These are phyloP conservation scores for Penicillium ucsense DNA, from an alignment of 495 filamentous ascomycete genomes.

Conservation along the genomic window DNA sequence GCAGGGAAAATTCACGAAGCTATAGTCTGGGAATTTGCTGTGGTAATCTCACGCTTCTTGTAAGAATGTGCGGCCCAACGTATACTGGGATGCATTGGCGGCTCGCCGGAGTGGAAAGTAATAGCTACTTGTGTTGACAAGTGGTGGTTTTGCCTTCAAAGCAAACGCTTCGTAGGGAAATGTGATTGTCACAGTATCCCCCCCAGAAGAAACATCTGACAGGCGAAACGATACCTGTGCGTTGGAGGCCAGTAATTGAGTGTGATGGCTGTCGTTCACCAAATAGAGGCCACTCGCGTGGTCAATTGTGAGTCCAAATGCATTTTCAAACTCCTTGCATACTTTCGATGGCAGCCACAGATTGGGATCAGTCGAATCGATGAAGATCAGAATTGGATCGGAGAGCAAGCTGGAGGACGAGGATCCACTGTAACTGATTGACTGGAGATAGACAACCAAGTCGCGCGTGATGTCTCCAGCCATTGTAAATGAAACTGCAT, in stretches of 20 bases:
- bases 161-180: constrained; percentile 57
- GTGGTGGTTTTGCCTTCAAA: constrained; percentile 47
- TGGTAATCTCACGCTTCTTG: constrained; percentile 44
- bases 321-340: constrained; percentile 53
- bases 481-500: constrained; percentile 45
- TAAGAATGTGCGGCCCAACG: constrained; percentile 60
- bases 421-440: constrained; percentile 29
- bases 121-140: constrained; percentile 26
- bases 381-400: constrained; percentile 28
- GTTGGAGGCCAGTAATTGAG: constrained; percentile 35
- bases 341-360: constrained; percentile 54
- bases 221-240: constrained; percentile 48
- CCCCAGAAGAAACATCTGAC: constrained; percentile 32
- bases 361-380: constrained; percentile 59
- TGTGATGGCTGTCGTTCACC: constrained; percentile 37
- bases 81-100: constrained; percentile 42
- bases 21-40: neutral
- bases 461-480: constrained; percentile 27
- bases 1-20: neutral
- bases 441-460: constrained; percentile 44
- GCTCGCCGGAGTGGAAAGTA: constrained; percentile 56
- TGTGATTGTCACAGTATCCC: constrained; percentile 47
- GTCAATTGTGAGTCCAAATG: constrained; percentile 47
- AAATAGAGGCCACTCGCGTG: constrained; percentile 8
- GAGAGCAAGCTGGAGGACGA: constrained; percentile 34